A percentile compares a stretch with the other conserved stretches of the same genome.
Evolutionary conservation across 805 yeast genomes (phyloP).

Genomic region (Nakazawaea laoshanensis): DNA sequence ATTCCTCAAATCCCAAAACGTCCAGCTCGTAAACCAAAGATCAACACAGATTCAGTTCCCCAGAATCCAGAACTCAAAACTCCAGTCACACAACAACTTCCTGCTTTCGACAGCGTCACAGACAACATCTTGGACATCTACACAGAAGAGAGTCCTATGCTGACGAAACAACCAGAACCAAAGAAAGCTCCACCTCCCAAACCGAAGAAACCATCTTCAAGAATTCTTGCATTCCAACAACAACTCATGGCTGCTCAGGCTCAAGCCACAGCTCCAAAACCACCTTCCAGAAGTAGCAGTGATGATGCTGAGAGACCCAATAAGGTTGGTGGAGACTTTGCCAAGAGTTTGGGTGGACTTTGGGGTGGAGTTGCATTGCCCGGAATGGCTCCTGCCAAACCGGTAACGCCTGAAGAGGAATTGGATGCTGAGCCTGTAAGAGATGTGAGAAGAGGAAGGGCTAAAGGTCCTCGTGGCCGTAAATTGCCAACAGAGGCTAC

Average conservation of each 20-base stretch:
- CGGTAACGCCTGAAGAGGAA: conserved; percentile 16
- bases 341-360: conserved; percentile 52
- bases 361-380: conserved; percentile 45
- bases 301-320: conserved; percentile 8
- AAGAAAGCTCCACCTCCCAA: conserved; percentile 42
- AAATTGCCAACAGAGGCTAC: conserved; percentile 53
- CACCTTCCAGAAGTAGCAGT: conserved; percentile 5
- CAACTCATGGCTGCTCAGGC: conserved; percentile 50
- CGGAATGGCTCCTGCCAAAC: conserved; percentile 47
- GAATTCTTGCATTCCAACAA: conserved; percentile 75
- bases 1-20: conserved; percentile 7
- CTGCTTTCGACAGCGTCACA: conserved; percentile 1
- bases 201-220: conserved; percentile 72
- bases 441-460: conserved; percentile 39
- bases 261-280: conserved; percentile 22
- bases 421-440: conserved; percentile 7
- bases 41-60: neutral
- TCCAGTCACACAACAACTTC: neutral
- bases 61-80: neutral
- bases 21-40: conserved; percentile 3
- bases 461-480: conserved; percentile 69
- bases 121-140: conserved; percentile 15
- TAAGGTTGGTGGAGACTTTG: conserved; percentile 27
- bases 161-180: conserved; percentile 7
- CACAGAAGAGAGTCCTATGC: conserved; percentile 14